Conservation (phyloP, 768 basidiomycete genomes). For the Boletus fagicola region DNA sequence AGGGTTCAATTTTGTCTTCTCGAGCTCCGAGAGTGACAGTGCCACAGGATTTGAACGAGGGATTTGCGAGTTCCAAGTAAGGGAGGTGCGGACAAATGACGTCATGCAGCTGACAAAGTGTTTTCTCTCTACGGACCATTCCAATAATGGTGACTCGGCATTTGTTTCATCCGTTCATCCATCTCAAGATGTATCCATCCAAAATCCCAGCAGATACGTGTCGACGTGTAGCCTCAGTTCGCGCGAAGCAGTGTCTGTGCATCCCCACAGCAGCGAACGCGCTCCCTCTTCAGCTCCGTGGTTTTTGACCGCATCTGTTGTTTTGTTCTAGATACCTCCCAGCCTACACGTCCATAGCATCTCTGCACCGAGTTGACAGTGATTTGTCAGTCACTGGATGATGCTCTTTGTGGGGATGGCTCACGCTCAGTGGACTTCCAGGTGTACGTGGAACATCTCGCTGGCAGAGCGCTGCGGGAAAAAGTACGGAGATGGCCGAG, state of each 20-base stretch:
- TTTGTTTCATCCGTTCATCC: neutral
- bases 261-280: neutral
- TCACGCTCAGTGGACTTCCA: neutral
- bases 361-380: neutral
- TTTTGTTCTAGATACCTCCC: neutral
- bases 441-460: neutral
- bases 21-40: neutral
- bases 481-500: neutral
- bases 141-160: neutral
- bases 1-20: neutral
- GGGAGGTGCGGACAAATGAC: neutral
- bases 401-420: neutral
- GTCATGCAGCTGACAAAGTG: neutral
- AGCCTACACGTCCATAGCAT: slow-evolving; percentile 5
- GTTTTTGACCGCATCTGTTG: neutral
- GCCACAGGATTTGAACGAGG: no score
- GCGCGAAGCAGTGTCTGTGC: neutral
- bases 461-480: neutral
- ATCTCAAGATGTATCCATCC: neutral
- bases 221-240: neutral
- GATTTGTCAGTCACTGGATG: neutral
- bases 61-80: neutral
- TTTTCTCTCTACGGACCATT: neutral
- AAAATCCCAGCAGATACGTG: neutral
- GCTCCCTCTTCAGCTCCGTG: neutral